Percentiles rank a stretch among this genome's conserved stretches.
These are phyloP conservation scores for Schwanniomyces sp. DNA, from an alignment of 805 yeast species.

Conservation along the genomic window DNA sequence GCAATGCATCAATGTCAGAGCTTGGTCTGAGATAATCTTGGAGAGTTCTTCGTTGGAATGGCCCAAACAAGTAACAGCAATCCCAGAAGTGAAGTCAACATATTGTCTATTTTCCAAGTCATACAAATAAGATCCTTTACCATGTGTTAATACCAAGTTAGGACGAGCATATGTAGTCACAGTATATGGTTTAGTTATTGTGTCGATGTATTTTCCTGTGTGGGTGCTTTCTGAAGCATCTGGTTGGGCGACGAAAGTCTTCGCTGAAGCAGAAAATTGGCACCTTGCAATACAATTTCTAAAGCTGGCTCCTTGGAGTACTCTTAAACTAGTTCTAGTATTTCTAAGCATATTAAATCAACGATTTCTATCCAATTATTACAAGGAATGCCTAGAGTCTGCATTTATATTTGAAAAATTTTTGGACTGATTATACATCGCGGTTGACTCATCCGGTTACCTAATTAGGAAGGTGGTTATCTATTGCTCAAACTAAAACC, in stretches of 20 bases:
- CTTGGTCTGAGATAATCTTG: slow-evolving; percentile 69
- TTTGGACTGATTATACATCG: slow-evolving; percentile 26
- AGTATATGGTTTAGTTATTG: slow-evolving; percentile 50
- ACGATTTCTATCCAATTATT: not conserved
- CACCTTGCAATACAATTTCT: not conserved
- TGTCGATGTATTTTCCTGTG: slow-evolving; percentile 42
- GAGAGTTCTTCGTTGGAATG: slow-evolving; percentile 79
- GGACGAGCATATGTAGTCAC: slow-evolving; percentile 85
- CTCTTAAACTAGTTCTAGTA: not conserved
- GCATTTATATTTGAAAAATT: not conserved
- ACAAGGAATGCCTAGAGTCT: not conserved
- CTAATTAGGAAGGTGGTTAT: not conserved
- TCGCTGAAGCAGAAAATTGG: slow-evolving; percentile 1
- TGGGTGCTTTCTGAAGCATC: slow-evolving; percentile 32
- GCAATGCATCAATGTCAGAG: slow-evolving; percentile 70
- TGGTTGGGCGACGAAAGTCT: slow-evolving; percentile 13
- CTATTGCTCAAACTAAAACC: not conserved
- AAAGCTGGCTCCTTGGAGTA: not conserved
- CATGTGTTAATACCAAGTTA: slow-evolving; percentile 71
- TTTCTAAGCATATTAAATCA: slow-evolving; percentile 11
- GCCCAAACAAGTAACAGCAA: slow-evolving; percentile 95
- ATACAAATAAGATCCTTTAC: slow-evolving; percentile 76
- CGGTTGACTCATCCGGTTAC: slow-evolving; percentile 27
- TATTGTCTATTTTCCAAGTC: slow-evolving; percentile 78
- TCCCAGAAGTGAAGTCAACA: slow-evolving; percentile 92